Percentiles rank a stretch among this genome's conserved stretches.
Evolutionary conservation across 1,284 basidiomycete genomes (phyloP).

Genomic region (Rhodofomes roseus): DNA sequence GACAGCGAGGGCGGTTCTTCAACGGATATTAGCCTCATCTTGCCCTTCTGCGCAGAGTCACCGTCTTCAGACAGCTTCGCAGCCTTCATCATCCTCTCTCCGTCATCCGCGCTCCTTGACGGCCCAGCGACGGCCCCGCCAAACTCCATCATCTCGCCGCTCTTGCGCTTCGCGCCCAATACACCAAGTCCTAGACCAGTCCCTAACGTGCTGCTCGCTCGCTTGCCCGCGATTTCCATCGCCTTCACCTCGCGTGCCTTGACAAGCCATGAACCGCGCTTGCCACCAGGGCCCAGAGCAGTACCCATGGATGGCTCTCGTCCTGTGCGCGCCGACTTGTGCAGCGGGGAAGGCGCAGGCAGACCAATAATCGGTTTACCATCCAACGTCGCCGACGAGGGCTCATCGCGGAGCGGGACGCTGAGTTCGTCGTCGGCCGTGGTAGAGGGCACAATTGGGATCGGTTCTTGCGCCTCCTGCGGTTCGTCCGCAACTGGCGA

Average conservation of each 20-base stretch:
- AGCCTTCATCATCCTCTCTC: conserved; percentile 44
- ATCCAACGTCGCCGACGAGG: conserved; percentile 16
- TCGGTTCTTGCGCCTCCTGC: conserved; percentile 23
- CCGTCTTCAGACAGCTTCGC: conserved; percentile 34
- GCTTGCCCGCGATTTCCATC: conserved; percentile 49
- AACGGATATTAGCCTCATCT: conserved; percentile 10
- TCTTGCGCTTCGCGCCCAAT: conserved; percentile 56
- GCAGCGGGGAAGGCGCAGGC: conserved; percentile 62
- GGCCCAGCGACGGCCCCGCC: neutral
- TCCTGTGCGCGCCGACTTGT: conserved; percentile 56
- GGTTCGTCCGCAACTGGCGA: conserved; percentile 11
- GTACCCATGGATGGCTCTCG: conserved; percentile 41
- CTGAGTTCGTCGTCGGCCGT: conserved; percentile 17
- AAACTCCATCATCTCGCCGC: conserved; percentile 27
- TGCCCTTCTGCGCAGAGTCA: conserved; percentile 10
- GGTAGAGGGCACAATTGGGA: conserved; percentile 19
- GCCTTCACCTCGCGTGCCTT: conserved; percentile 75
- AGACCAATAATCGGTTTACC: conserved; percentile 46
- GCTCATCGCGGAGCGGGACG: conserved; percentile 26
- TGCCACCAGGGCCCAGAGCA: conserved; percentile 41
- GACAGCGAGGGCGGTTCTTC: neutral
- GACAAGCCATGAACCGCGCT: conserved; percentile 74
- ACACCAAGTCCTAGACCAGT: conserved; percentile 3
- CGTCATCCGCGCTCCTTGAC: conserved; percentile 11
- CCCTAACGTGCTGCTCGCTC: conserved; percentile 26